Conservation (phyloP, 169 alveolate genomes). For the Babesia caballi region DNA sequence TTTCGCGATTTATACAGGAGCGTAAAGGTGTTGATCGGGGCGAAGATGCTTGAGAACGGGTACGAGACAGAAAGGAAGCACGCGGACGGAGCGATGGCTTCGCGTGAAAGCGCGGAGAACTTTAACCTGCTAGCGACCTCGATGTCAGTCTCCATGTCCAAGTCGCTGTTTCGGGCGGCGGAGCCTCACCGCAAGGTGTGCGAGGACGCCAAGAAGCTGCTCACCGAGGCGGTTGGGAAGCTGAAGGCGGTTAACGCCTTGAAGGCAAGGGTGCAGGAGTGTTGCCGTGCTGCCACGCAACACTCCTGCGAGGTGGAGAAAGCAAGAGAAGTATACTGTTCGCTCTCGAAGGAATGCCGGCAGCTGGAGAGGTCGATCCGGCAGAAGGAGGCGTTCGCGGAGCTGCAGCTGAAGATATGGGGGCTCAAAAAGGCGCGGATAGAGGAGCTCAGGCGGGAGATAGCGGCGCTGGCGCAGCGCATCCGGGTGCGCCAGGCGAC, state of each 20-base stretch:
- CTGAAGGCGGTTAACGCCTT: slow-evolving; percentile 13
- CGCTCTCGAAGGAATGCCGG: background rate
- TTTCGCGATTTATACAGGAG: background rate
- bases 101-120: no score
- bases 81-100: no score
- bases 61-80: no score
- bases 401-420: slow-evolving; percentile 12
- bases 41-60: background rate
- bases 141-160: no score
- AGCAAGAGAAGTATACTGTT: background rate
- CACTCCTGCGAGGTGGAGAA: background rate
- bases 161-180: background rate
- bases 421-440: slow-evolving; percentile 3
- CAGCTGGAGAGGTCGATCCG: background rate
- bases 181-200: background rate
- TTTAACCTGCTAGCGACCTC: no score
- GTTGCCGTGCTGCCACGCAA: background rate
- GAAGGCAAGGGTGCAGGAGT: slow-evolving; percentile 4
- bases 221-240: slow-evolving; percentile 4
- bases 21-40: background rate
- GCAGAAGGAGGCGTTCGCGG: background rate
- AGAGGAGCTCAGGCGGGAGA: background rate
- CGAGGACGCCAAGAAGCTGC: slow-evolving; percentile 24
- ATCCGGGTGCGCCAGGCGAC: background rate
- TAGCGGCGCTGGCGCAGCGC: background rate